A percentile compares a stretch with the other conserved stretches of the same genome.
phyloP scores from a whole-genome alignment of 2,329 filamentous ascomycete species.

The Penicillium italicum region DNA sequence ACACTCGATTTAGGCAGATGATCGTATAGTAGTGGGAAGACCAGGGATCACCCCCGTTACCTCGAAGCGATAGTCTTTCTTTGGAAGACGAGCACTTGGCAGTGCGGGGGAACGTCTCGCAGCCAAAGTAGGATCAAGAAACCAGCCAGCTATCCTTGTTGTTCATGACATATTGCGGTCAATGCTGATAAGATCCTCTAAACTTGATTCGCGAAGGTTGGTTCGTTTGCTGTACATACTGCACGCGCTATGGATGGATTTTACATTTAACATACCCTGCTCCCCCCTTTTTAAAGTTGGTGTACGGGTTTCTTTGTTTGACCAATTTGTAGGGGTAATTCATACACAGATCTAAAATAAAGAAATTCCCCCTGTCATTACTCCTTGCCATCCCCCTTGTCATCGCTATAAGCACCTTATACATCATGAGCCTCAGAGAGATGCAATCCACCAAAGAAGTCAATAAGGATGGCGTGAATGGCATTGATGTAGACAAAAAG shows the following conservation, averaged over 20 bases:
- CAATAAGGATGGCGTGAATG: constrained; percentile 1
- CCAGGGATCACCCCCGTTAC: not conserved
- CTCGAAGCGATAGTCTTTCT: not conserved
- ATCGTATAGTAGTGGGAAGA: not conserved
- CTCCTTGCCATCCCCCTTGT: not conserved
- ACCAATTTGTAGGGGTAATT: not conserved
- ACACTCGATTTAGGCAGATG: not conserved
- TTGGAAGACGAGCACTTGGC: constrained; percentile 4
- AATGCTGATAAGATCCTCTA: not conserved
- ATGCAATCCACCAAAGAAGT: not conserved
- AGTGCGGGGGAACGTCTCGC: constrained; percentile 5
- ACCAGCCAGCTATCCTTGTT: not conserved
- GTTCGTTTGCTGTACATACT: not conserved
- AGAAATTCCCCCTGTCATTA: not conserved
- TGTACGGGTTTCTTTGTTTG: constrained; percentile 1
- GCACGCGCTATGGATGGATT: constrained; percentile 3
- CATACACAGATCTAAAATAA: not conserved
- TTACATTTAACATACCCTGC: constrained; percentile 3
- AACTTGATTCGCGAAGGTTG: not conserved
- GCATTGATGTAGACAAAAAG: not conserved
- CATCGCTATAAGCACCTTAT: not conserved
- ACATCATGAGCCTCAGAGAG: not conserved
- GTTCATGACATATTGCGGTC: not conserved
- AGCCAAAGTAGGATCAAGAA: not conserved
- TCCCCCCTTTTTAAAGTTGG: not conserved